Evolutionary conservation across 2,329 filamentous ascomycete genomes (phyloP).

Genomic region (Fusarium sp.): DNA sequence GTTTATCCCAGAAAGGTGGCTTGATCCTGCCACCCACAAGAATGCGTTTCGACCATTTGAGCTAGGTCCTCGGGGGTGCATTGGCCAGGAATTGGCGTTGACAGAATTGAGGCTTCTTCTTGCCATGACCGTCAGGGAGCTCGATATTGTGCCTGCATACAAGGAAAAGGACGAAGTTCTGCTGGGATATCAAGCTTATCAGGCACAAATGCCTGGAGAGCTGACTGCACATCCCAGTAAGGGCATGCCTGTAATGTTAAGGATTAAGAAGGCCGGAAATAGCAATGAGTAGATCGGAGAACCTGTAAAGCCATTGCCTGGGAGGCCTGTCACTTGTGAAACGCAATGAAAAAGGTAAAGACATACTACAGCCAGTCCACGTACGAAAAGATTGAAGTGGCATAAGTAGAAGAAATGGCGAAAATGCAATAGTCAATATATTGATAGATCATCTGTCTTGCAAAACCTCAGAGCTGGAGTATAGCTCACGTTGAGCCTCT

Average conservation of each 20-base stretch:
- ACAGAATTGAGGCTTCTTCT: not conserved
- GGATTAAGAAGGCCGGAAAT: not conserved
- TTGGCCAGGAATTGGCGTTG: slow-evolving; percentile 8
- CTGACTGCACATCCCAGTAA: slow-evolving; percentile 3
- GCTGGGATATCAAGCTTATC: not conserved
- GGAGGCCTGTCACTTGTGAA: not conserved
- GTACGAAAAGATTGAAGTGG: no score
- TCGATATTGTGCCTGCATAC: slow-evolving; percentile 1
- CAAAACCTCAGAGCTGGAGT: rapidly evolving
- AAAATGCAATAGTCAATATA: not conserved
- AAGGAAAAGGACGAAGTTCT: not conserved
- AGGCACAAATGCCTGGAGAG: not conserved
- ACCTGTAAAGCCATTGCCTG: not conserved
- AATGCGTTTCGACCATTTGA: slow-evolving; percentile 7
- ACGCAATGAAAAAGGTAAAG: no score
- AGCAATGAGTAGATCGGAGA: not conserved
- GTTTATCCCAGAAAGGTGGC: not conserved
- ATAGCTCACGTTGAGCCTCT: rapidly evolving
- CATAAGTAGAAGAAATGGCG: rapidly evolving
- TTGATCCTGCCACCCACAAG: not conserved
- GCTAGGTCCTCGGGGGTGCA: not conserved
- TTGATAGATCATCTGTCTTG: not conserved
- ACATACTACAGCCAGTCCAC: not conserved
- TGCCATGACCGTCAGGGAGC: not conserved
- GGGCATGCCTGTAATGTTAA: not conserved